Evolutionary conservation across 2,329 filamentous ascomycete genomes (phyloP), one percentile per base, ranked within the genome.

Genomic region (Fusarium poae): DNA sequence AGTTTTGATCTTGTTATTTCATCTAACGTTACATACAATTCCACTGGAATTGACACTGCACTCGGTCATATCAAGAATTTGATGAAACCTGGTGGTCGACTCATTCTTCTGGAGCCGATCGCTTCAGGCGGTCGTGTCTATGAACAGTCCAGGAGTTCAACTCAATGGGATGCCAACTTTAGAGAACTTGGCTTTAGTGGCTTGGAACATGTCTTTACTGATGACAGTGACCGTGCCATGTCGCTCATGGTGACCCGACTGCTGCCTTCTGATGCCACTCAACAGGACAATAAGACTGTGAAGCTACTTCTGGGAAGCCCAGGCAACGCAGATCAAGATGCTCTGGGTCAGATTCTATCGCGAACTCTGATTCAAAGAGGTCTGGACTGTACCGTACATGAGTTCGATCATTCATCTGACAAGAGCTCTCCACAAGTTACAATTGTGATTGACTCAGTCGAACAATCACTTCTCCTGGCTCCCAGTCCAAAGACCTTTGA

Each of bases 401-500:
- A 7, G 18, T 39, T 45, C 6, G 13, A 13, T 11, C 10, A 7
- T 10, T 16, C 23, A 13, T 39, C 32, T 2, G 11, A 37, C 4
- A 30, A 45, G 32, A 6, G 10, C 20, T 21, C 20, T 21, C 21
- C 40, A 18, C 13, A 11, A 27, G 25, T 57, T 34, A 27, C 37
- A 18, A 34, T 57, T 13, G 44, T 57, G 27, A 21, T 57, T 20
- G 54, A 50, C 37, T 43, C 37, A 7, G 54, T 21, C 5, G 54
- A 50, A 29, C 29, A 50, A 12, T 44, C 39, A 6, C 46, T 57
- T 29, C 39, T 57, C 6, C 46, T 57, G 6, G 20, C 21, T 6
- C 39, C 39, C 25, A 52, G 23, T 18, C n/a, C 46, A 5, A 25
- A 57, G 39, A 57, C 45, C 12, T 57, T 52, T 23, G 29, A 52